Evolutionary conservation across 768 basidiomycete genomes (phyloP).

Genomic region (Kwoniella mangroviensis): DNA sequence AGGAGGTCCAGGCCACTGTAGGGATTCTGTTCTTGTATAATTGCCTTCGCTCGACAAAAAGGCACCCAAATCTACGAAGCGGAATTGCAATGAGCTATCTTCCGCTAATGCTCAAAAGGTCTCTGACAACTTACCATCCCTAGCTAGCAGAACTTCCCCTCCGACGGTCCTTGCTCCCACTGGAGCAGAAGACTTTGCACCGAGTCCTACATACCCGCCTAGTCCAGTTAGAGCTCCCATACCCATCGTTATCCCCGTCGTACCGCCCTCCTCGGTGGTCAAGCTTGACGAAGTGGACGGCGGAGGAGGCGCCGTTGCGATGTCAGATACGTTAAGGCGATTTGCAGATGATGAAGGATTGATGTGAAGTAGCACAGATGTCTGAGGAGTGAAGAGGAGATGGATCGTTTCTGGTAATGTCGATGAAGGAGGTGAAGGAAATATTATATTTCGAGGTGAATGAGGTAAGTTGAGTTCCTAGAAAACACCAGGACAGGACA

Average conservation of each 20-base stretch:
- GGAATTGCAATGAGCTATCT: background rate
- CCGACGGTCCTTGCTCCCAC: constrained; percentile 44
- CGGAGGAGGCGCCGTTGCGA: constrained; percentile 36
- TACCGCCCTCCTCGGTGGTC: background rate
- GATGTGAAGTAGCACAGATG: constrained; percentile 46
- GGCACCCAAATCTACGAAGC: constrained; percentile 36
- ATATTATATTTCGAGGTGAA: constrained; percentile 82
- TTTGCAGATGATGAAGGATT: constrained; percentile 34
- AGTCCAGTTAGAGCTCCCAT: constrained; percentile 51
- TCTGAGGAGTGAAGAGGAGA: constrained; percentile 64
- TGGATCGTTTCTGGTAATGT: constrained; percentile 66
- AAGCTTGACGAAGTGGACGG: constrained; percentile 10
- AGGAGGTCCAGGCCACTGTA: constrained; percentile 52
- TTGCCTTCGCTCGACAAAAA: constrained; percentile 52
- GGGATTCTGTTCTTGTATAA: constrained; percentile 35
- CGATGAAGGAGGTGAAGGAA: constrained; percentile 74
- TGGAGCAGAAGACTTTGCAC: constrained; percentile 42
- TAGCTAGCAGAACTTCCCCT: constrained; percentile 47
- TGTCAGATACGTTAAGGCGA: constrained; percentile 40
- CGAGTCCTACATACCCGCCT: constrained; percentile 57
- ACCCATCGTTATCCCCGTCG: constrained; percentile 31
- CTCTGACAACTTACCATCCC: constrained; percentile 43
- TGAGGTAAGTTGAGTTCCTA: constrained; percentile 85
- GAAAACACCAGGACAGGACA: background rate
- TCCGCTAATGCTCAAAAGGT: background rate